Evolutionary conservation across 129 eudicot genomes (phyloP).

Genomic region (Artemisia tridentata): DNA sequence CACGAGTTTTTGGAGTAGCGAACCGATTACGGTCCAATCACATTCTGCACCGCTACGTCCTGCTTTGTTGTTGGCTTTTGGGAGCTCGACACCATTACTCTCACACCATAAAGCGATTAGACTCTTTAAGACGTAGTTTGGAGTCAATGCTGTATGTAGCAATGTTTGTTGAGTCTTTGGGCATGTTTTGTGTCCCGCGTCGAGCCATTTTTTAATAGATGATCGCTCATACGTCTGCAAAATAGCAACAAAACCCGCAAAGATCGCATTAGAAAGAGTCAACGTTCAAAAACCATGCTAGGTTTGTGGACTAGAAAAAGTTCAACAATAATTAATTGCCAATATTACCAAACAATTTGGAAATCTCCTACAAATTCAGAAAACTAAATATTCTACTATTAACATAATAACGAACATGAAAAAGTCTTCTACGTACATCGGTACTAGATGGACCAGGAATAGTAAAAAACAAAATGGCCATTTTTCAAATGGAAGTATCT

Average conservation of each 20-base stretch:
- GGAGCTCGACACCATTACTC: constrained; percentile 74
- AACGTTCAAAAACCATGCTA: neutral
- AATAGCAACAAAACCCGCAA: constrained; percentile 6
- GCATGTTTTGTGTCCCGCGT: constrained; percentile 87
- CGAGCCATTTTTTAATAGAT: constrained; percentile 85
- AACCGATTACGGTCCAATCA: constrained; percentile 52
- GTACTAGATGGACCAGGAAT: neutral
- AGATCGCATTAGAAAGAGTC: neutral
- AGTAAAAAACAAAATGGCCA: constrained; percentile 13
- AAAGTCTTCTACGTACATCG: neutral
- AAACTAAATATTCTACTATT: neutral
- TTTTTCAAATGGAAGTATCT: neutral
- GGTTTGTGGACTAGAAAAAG: neutral
- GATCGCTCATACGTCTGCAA: constrained; percentile 79
- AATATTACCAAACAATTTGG: constrained; percentile 11
- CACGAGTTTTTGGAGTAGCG: constrained; percentile 61
- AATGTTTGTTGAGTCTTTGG: constrained; percentile 88
- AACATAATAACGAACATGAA: neutral
- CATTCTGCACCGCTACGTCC: constrained; percentile 58
- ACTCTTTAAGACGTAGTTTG: constrained; percentile 80
- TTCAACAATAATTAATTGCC: neutral
- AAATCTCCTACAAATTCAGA: constrained; percentile 5
- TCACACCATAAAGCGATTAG: constrained; percentile 83
- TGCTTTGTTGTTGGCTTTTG: constrained; percentile 43
- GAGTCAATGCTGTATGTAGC: constrained; percentile 73